Base-by-base conservation (phyloP, 306 rosid genomes). In the Arachis hypogaea region DNA sequence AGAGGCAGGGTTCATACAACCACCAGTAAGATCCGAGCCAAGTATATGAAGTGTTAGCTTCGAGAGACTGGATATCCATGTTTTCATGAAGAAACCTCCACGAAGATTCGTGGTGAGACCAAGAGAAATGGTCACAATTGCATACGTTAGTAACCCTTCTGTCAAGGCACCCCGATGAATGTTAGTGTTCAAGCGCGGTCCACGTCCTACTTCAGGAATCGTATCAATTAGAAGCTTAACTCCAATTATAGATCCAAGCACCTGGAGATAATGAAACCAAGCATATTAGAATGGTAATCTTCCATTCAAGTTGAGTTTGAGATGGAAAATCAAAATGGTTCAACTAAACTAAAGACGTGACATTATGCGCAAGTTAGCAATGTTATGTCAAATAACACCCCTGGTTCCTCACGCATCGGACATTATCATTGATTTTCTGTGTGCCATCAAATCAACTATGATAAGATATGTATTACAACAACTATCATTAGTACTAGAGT, bases 21-120 rank as follows among this genome's bases (percentile, higher is more conserved):
- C 99, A 38, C 99, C 99, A 6, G 96, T 91, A 12, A 94, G 85
- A 82, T 92, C 96, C 59, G 97, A 91, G 68, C 96, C 99, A 41
- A 94, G 96, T 22, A 89, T 80, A 12, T 88, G 88, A 73, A 92
- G 94, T 41, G 96, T 54, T 72, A 92, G 59, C 88, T 88, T 94
- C 74, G 88, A 92, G 84, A 92, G 77, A 76, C 97, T 89, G 66
- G 96, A 88, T 76, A 94, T 94, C 99, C 99, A 94, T 46, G 97
- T 94, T 87, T 92, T 94, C 89, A 72, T 89, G 88, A 88, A 83
- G 86, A 89, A 94, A 74, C 73, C 83, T 71, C 80, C 90, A 2
- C 77, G 84, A 50, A 89, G 63, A 77, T 86, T 94, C 33, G 61
- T 77, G 41, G 88, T 49, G 12, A 94, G 93, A 18, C 82, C 89